Evolutionary conservation across 805 yeast species (phyloP), one percentile per base, ranked within the genome.

Genomic region (Maudiozyma saulgeensis): DNA sequence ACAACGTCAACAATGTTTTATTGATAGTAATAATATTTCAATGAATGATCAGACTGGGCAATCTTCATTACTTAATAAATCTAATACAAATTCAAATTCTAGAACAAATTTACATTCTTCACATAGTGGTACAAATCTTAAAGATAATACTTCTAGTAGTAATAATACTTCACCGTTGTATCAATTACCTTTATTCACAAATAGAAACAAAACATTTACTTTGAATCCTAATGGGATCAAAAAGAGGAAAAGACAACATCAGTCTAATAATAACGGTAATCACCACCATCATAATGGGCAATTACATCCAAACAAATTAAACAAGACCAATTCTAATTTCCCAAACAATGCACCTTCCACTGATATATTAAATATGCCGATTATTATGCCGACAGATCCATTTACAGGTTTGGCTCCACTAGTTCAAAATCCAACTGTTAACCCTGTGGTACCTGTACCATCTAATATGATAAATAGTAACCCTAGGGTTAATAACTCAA

Each of bases 201-300:
- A 41, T 25, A 45, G 45, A 40, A 45, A 44, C 16, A 51, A 49
- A 9, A 48, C 63, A 4, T 65, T 65, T 42, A 59, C 60, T 11
- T 44, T 65, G 47, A 62, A 65, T 51, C 68, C 69, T 2, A 61
- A 63, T 39, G 67, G 66, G 3, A 60, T 65, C 18, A 65, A 64
- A 48, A 58, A 57, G 42, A 53, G 68, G 9, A 58, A 52, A 43
- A 53, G 51, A 42, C 43, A 46, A 23, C 18, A 16, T 16, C 44
- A 15, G 32, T 7, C 11, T 19, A 19, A 39, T 19, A 13, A 40
- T 34, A 21, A 25, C 6, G 39, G 23, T 26, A 28, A 41, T 19
- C 32, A 41, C n/a, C 21, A 11, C 4, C 43, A 25, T 26, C 32
- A 13, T 6, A 26, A 23, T n/a, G 25, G 18, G 2, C 12, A 41